Evolutionary conservation across 2,329 filamentous ascomycete species (phyloP), one percentile per base, ranked within the genome.

Genomic region (Fusarium nanum): DNA sequence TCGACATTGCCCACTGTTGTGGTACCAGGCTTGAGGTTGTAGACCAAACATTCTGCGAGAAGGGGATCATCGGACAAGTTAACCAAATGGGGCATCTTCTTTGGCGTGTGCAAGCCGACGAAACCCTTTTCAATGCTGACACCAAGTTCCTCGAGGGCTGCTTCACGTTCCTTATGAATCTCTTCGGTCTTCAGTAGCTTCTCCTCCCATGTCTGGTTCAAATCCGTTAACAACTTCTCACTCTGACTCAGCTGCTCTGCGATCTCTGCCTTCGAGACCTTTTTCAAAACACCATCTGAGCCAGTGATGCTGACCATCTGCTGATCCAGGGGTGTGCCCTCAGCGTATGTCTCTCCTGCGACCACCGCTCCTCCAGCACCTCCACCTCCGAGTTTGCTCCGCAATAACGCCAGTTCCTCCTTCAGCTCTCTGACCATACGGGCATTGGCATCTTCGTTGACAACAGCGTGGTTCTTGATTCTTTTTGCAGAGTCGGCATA

Each of bases 61-160:
- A 99, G 85, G 11, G 96, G 96, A 77, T 96, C 93, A 77, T 96
- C 93, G n/a, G 94, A 98, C 73, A 99, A 83, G 79, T 99, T 99
- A 81, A 99, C 96, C 81, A 99, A 83, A 89, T 99, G 96, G 11
- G 96, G 96, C 93, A 98, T 99, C 82, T 98, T 98, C 83, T 99
- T 99, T 1, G 96, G 96, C 22, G 94, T 98, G 64, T 93, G 95
- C 66, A 99, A 84, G 16, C 96, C 96, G 66, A 99, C 91, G 76
- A 98, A 98, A 9, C 96, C 96, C 80, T 99, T 99, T 78, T 99
- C 96, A 72, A 99, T 99, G 80, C 94, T 98, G 81, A 99, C 98
- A 71, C 96, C 96, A 45, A 99, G 87, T 79, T 99, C 96, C 82
- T 99, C 96, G 47, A 99, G 84, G 12, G 96, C 96, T 49, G 94